Evolutionary conservation across 371 early-diverging fungal genomes (phyloP).

Genomic region (Modicella reniformis): DNA sequence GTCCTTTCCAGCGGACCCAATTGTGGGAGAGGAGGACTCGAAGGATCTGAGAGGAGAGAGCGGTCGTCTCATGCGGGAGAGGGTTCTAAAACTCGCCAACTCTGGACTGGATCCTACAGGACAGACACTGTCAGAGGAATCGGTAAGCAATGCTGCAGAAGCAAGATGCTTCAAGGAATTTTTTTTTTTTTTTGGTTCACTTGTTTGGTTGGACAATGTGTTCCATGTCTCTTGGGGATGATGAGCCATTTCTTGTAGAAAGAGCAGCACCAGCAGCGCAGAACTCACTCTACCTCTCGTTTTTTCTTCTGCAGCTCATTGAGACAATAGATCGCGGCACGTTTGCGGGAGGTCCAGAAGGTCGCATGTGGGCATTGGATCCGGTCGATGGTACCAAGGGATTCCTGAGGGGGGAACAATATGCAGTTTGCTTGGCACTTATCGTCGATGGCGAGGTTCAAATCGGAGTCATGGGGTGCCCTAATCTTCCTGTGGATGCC

Average conservation of each 20-base stretch:
- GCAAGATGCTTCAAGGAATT: background rate
- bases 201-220: slow-evolving; percentile 15
- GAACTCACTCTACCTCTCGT: background rate
- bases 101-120: slow-evolving; percentile 60
- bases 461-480: slow-evolving; percentile 94
- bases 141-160: slow-evolving; percentile 59
- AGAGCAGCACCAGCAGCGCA: background rate
- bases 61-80: slow-evolving; percentile 73
- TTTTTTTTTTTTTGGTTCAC: slow-evolving; percentile 15
- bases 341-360: slow-evolving; percentile 81
- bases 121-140: slow-evolving; percentile 66
- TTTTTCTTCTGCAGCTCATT: slow-evolving; percentile 65
- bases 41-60: slow-evolving; percentile 81
- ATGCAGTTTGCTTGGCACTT: slow-evolving; percentile 94
- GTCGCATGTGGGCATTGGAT: slow-evolving; percentile 95
- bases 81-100: slow-evolving; percentile 85
- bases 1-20: slow-evolving; percentile 86
- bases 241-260: slow-evolving; percentile 26
- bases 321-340: slow-evolving; percentile 91
- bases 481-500: slow-evolving; percentile 85
- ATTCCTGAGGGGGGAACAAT: slow-evolving; percentile 96
- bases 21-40: slow-evolving; percentile 95
- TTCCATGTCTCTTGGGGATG: slow-evolving; percentile 31
- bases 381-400: slow-evolving; percentile 97
- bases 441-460: slow-evolving; percentile 89